Conservation (phyloP, 2,329 filamentous ascomycete species). For the Aureobasidium melanogenum region DNA sequence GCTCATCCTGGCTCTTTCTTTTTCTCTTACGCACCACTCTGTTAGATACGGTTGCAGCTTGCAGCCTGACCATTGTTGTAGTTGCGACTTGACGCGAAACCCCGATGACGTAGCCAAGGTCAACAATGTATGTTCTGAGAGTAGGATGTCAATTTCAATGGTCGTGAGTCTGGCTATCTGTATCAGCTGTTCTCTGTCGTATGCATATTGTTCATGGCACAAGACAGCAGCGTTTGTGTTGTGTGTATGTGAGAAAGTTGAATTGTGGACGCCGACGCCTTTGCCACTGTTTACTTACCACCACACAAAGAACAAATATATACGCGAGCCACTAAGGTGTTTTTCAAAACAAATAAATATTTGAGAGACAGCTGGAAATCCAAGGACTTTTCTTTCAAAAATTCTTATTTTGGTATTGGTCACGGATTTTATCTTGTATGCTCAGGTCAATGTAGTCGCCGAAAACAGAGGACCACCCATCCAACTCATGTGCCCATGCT, state of each 20-base stretch:
- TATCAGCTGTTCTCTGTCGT: neutral
- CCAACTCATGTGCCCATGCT: neutral
- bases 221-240: neutral
- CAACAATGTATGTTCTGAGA: neutral
- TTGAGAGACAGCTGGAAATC: neutral
- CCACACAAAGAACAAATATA: neutral
- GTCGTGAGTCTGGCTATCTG: neutral
- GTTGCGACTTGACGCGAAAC: neutral
- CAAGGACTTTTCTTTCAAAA: neutral
- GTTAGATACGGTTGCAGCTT: slow-evolving; percentile 41
- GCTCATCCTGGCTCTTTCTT: slow-evolving; percentile 16
- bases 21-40: slow-evolving; percentile 39
- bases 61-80: slow-evolving; percentile 35
- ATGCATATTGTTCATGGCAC: neutral
- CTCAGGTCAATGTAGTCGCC: neutral
- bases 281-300: neutral
- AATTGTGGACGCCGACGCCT: neutral
- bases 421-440: neutral
- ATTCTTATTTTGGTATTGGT: neutral
- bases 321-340: neutral
- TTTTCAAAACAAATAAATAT: neutral
- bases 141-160: neutral
- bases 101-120: neutral
- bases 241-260: neutral
- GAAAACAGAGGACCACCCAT: neutral